A percentile compares a stretch with the other conserved stretches of the same genome.
These are phyloP conservation scores for Fraxinus latifolia DNA, from an alignment of 305 asterid genomes.

Conservation along the genomic window DNA sequence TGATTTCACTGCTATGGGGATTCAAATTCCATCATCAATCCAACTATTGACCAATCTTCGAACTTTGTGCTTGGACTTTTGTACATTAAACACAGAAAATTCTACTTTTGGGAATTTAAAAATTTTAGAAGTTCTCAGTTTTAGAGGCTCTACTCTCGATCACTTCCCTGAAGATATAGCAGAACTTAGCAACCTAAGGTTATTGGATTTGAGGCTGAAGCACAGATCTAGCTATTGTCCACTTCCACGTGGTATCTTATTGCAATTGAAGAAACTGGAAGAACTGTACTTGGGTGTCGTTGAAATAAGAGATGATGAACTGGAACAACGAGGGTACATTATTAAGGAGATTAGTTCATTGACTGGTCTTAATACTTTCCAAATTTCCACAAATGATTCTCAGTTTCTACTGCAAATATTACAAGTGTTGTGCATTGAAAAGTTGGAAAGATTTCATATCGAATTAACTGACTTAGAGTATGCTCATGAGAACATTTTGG, in stretches of 20 bases:
- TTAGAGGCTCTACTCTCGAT: background rate
- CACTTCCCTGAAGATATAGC: background rate
- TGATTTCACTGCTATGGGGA: background rate
- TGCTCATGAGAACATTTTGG: accelerated
- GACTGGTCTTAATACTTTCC: background rate
- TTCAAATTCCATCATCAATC: constrained; percentile 6
- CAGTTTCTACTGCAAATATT: background rate
- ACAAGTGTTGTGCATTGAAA: background rate
- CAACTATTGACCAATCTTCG: background rate
- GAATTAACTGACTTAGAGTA: background rate
- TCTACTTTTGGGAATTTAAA: background rate
- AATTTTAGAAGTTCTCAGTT: constrained; percentile 29
- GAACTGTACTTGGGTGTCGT: constrained; percentile 9
- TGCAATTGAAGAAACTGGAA: background rate
- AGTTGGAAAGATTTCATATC: background rate
- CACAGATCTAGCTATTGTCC: background rate
- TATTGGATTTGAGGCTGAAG: constrained; percentile 10
- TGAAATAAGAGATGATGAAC: background rate
- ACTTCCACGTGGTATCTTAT: constrained; percentile 2
- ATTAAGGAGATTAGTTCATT: background rate
- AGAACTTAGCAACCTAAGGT: constrained; percentile 9
- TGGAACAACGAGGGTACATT: background rate
- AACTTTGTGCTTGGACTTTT: constrained; percentile 1
- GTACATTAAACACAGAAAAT: background rate
- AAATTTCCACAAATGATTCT: background rate